These are phyloP conservation scores for Fagopyrum homotropicum DNA, from an alignment of 148 eudicot species.

Conservation along the genomic window DNA sequence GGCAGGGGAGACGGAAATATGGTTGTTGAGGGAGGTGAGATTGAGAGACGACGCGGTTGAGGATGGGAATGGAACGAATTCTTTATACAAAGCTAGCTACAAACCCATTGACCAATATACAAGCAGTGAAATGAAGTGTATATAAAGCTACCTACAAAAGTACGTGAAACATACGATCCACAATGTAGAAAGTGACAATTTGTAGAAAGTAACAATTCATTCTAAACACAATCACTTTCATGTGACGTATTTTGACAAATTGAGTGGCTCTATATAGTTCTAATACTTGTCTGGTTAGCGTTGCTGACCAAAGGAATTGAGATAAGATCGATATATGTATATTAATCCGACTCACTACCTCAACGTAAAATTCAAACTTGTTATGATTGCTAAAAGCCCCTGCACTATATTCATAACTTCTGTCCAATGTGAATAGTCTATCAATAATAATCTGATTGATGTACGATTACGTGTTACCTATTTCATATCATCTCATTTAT, in stretches of 20 bases:
- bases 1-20: no score
- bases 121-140: no score
- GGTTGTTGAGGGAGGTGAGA: no score
- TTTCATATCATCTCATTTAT: background rate
- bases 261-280: no score
- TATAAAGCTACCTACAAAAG: background rate
- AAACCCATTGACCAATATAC: no score
- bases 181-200: background rate
- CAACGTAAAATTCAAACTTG: background rate
- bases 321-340: background rate
- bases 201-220: background rate
- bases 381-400: background rate
- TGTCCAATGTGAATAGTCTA: background rate
- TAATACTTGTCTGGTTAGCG: no score
- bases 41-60: no score
- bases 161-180: background rate
- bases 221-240: background rate
- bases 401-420: background rate
- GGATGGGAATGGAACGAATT: no score
- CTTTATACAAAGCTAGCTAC: no score
- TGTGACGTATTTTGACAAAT: background rate
- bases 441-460: background rate
- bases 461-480: background rate
- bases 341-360: background rate
- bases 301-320: no score